Evolutionary conservation across 2,329 filamentous ascomycete species (phyloP), one percentile per base, ranked within the genome.

Genomic region (Fusarium liriodendri): DNA sequence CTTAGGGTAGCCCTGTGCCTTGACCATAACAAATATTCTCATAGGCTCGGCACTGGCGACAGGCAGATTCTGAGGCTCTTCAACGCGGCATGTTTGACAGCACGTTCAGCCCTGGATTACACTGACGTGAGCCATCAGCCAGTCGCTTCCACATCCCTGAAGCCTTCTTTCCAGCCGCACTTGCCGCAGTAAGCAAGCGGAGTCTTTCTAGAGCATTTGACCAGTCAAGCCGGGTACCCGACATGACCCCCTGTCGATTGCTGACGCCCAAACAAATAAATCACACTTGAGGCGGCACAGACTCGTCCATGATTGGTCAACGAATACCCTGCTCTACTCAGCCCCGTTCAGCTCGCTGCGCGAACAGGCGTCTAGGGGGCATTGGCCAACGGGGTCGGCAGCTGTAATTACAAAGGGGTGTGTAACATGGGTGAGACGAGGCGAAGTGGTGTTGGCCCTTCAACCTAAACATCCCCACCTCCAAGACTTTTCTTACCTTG

Each of bases 341-440:
- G 47, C 47, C 27, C 25, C 47, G 18, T 52, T 52, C 47, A 52
- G 47, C 47, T 52, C 10, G 6, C 47, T 32, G 47, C 2, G 11
- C 27, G 47, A 52, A 52, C 47, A 52, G 47, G 27, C 27, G 27
- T 18, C 47, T 4, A 5, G 27, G 18, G 8, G 18, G 47, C 27
- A 52, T 29, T 32, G 27, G 10, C 47, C 25, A 52, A n/a, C 25
- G 10, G 18, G 6, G 7, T 4, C 25, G 27, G 27, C 47, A 29
- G 10, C 47, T 32, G 47, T 32, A 52, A 52, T 52, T 52, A 52
- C 47, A 29, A 32, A 32, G 47, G 47, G 47, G 45, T 29, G 25
- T n/a, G 45, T n/a, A 29, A 32, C 27, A 52, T 20, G 47, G 47
- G 27, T 52, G 47, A 32, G 47, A 52, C 47, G 47, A 32, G 27